Evolutionary conservation across 495 filamentous ascomycete genomes (phyloP).

Genomic region (Hypoxylon perforatum): DNA sequence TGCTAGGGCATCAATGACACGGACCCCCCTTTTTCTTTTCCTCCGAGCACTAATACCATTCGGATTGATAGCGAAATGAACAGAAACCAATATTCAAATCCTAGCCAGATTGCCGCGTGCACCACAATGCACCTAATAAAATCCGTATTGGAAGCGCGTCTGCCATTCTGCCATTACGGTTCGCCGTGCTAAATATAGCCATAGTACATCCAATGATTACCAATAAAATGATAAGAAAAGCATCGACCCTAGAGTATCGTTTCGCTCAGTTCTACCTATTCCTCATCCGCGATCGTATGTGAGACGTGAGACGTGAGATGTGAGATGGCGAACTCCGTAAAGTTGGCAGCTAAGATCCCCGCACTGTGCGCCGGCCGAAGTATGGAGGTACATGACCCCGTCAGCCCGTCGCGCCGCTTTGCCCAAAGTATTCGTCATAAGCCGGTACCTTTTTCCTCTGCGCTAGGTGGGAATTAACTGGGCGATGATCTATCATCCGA

Average conservation of each 20-base stretch:
- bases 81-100: neutral
- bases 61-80: neutral
- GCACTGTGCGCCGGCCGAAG: slow-evolving; percentile 3
- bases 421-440: neutral
- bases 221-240: slow-evolving; percentile 1
- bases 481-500: too few relatives aligned
- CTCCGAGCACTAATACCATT: neutral
- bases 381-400: neutral
- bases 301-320: slow-evolving; percentile 24
- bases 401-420: neutral
- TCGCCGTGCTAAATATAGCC: neutral
- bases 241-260: too few relatives aligned
- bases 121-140: too few relatives aligned
- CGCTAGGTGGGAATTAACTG: neutral
- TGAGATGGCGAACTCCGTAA: slow-evolving; percentile 30
- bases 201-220: neutral
- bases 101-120: neutral
- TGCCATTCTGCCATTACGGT: neutral
- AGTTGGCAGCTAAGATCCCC: too few relatives aligned
- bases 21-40: neutral
- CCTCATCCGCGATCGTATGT: neutral
- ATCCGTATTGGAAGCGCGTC: too few relatives aligned
- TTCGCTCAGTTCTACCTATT: neutral
- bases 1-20: neutral
- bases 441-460: neutral